These are phyloP conservation scores for Immersiporthe knoxdaviesiana DNA, from an alignment of 2,329 filamentous ascomycete species.

Conservation along the genomic window DNA sequence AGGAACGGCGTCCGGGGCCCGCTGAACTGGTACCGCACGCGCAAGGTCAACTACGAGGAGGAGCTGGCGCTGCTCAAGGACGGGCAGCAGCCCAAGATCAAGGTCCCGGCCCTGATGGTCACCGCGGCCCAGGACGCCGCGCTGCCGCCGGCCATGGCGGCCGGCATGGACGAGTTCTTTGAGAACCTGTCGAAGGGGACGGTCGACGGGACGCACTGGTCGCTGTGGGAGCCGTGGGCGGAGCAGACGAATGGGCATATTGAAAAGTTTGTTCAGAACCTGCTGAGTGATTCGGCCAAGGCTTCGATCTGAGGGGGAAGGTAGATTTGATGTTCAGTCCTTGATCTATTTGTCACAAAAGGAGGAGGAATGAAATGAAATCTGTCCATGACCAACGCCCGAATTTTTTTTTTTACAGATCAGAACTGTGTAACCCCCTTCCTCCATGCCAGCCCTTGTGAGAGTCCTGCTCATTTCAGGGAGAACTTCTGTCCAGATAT, in stretches of 20 bases:
- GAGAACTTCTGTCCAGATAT: conserved; percentile 66
- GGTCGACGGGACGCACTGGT: conserved; percentile 80
- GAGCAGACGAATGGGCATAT: conserved; percentile 71
- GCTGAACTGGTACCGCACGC: conserved; percentile 85
- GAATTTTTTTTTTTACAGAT: too few species aligned
- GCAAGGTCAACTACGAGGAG: conserved; percentile 74
- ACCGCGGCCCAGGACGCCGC: conserved; percentile 72
- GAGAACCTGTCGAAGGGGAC: conserved; percentile 66
- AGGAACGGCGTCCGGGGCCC: conserved; percentile 76
- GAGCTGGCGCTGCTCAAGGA: conserved; percentile 66
- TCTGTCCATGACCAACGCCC: not conserved
- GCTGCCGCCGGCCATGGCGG: conserved; percentile 71
- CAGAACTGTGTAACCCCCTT: not conserved
- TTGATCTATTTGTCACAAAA: not conserved
- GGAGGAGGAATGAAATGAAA: not conserved
- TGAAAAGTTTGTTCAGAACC: conserved; percentile 65
- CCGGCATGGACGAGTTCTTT: conserved; percentile 71
- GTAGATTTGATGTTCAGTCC: not conserved
- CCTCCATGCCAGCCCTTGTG: not conserved
- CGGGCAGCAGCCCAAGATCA: conserved; percentile 51
- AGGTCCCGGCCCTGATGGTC: conserved; percentile 74
- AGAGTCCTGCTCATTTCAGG: conserved; percentile 51
- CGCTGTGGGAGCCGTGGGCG: conserved; percentile 66
- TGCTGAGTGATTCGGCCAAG: conserved; percentile 43
- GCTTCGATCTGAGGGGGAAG: conserved; percentile 42